These are phyloP conservation scores for Suillus bovinus DNA, from an alignment of 768 basidiomycete genomes.

Conservation along the genomic window DNA sequence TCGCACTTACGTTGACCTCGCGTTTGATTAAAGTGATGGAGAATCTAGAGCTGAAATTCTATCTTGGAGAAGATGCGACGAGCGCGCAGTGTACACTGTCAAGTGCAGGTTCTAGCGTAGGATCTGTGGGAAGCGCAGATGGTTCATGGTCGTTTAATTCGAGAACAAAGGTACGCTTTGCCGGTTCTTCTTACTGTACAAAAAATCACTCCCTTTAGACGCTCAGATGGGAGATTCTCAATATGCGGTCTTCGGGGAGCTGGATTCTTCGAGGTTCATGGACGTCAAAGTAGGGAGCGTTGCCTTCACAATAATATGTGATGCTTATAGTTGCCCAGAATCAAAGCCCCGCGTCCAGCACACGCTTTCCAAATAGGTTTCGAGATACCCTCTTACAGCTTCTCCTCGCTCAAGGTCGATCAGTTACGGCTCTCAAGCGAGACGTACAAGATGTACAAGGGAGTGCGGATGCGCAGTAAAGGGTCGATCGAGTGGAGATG, in stretches of 20 bases:
- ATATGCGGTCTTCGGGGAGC: conserved; percentile 62
- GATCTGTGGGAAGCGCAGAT: conserved; percentile 38
- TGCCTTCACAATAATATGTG: neutral
- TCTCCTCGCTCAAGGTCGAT: conserved; percentile 82
- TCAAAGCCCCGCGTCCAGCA: conserved; percentile 56
- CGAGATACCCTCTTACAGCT: conserved; percentile 66
- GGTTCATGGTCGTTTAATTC: conserved; percentile 85
- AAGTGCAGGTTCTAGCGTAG: conserved; percentile 52
- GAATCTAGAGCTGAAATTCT: conserved; percentile 67
- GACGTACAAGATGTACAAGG: conserved; percentile 89
- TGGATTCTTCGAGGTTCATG: conserved; percentile 82
- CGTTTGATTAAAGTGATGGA: conserved; percentile 69
- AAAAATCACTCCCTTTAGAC: conserved; percentile 42
- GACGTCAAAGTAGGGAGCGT: conserved; percentile 53
- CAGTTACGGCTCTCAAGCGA: conserved; percentile 81
- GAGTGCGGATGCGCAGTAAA: conserved; percentile 61
- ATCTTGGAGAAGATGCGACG: conserved; percentile 72
- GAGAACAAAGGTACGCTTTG: conserved; percentile 49
- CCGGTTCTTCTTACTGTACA: neutral
- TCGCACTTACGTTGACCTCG: conserved; percentile 64
- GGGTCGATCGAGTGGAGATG: conserved; percentile 36
- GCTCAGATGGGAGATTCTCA: conserved; percentile 78
- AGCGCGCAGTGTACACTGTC: conserved; percentile 72
- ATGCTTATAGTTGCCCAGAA: conserved; percentile 37
- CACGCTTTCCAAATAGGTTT: conserved; percentile 75